A percentile compares a stretch with the other conserved stretches of the same genome.
Conservation (phyloP, 83 land plant species). For the Thuja plicata region DNA sequence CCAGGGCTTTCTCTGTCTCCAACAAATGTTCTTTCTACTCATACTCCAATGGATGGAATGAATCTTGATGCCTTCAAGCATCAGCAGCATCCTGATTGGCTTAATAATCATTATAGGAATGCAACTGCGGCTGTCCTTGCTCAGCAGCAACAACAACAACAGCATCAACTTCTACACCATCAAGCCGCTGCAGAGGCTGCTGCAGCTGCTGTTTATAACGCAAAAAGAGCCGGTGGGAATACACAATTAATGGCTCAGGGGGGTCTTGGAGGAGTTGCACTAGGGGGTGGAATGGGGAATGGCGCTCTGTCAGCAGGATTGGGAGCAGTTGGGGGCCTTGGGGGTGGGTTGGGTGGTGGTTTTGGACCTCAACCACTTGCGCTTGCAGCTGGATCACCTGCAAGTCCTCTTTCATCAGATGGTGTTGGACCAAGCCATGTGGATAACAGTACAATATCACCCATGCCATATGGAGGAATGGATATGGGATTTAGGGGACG, state of each 20-base stretch:
- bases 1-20: conserved; percentile 15
- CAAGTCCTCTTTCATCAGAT: conserved; percentile 31
- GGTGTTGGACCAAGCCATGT: conserved; percentile 21
- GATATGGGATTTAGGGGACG: conserved; percentile 21
- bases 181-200: conserved; percentile 13
- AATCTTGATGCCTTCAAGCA: conserved; percentile 19
- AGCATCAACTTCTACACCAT: conserved; percentile 23
- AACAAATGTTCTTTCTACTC: conserved; percentile 2
- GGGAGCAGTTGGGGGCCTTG: conserved; percentile 23
- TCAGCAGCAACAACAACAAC: conserved; percentile 23
- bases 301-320: conserved; percentile 5
- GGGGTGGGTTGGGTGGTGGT: conserved; percentile 21
- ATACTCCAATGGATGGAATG: conserved; percentile 15
- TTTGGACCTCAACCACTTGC: conserved; percentile 24
- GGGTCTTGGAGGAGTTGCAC: conserved; percentile 14
- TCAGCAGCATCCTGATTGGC: conserved; percentile 30
- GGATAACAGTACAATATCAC: conserved; percentile 17
- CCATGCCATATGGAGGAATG: conserved; percentile 19
- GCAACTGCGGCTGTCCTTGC: conserved; percentile 12
- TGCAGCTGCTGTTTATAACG: conserved; percentile 23
- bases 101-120: conserved; percentile 21
- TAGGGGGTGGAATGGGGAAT: conserved; percentile 15
- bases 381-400: conserved; percentile 21
- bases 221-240: conserved; percentile 11
- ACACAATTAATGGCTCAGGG: conserved; percentile 1